Percentiles rank a stretch among this genome's conserved stretches.
These are phyloP conservation scores for Rhodotorula sp. DNA, from an alignment of 1,284 basidiomycete species.

Conservation along the genomic window DNA sequence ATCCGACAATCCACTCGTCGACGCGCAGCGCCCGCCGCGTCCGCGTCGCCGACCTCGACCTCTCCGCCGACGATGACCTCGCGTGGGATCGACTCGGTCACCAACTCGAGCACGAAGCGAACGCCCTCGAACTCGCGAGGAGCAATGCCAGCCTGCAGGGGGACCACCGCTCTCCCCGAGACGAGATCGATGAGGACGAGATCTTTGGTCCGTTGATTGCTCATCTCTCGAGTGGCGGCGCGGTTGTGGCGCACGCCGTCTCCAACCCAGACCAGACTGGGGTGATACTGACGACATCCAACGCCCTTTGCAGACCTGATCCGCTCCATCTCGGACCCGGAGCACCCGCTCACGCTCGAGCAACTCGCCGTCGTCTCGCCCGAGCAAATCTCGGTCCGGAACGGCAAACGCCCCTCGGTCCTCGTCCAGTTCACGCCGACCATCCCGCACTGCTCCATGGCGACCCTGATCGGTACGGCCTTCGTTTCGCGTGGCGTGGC, in stretches of 20 bases:
- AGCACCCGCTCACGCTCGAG: slow-evolving; percentile 92
- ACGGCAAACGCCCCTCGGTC: slow-evolving; percentile 62
- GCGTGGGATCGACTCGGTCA: slow-evolving; percentile 41
- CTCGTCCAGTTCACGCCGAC: slow-evolving; percentile 93
- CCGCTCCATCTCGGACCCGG: slow-evolving; percentile 90
- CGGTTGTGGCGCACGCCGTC: background rate
- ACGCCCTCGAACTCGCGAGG: background rate
- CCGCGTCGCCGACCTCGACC: slow-evolving; percentile 36
- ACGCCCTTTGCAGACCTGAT: slow-evolving; percentile 62
- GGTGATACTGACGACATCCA: background rate
- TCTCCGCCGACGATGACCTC: slow-evolving; percentile 34
- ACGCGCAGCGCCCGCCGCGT: slow-evolving; percentile 5
- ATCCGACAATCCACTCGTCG: slow-evolving; percentile 41
- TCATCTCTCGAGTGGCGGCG: slow-evolving; percentile 10
- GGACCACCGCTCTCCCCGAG: background rate
- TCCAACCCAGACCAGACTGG: too few species aligned
- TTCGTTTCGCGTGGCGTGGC: background rate
- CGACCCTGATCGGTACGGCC: slow-evolving; percentile 85
- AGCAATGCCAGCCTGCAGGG: background rate
- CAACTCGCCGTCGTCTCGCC: slow-evolving; percentile 92
- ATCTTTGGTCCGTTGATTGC: slow-evolving; percentile 59
- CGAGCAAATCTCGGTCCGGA: slow-evolving; percentile 73
- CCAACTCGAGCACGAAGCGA: slow-evolving; percentile 9
- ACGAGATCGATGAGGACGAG: slow-evolving; percentile 64
- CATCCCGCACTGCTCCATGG: slow-evolving; percentile 97